Evolutionary conservation across 2,329 filamentous ascomycete species (phyloP).

Genomic region (Paraphaeosphaeria sporulosa): DNA sequence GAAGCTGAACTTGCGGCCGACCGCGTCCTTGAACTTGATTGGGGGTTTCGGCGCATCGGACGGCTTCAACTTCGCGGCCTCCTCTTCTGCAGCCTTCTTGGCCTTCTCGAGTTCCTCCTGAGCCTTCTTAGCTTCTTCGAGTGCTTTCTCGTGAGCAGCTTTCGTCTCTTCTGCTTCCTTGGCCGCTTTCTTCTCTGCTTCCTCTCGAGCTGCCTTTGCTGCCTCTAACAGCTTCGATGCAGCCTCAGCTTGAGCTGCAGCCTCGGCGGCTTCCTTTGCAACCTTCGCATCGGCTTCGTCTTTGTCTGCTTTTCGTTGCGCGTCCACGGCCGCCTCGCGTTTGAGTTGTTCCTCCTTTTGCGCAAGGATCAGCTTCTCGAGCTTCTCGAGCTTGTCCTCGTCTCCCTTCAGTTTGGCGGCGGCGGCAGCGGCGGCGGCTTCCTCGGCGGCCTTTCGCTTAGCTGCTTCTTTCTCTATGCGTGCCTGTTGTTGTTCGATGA

Average conservation of each 20-base stretch:
- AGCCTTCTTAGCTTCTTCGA: slow-evolving; percentile 54
- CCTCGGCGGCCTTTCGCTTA: slow-evolving; percentile 42
- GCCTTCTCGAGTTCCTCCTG: slow-evolving; percentile 57
- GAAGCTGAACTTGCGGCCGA: slow-evolving; percentile 27
- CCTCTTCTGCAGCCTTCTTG: slow-evolving; percentile 56
- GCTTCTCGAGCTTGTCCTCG: slow-evolving; percentile 31
- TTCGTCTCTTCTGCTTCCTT: slow-evolving; percentile 47
- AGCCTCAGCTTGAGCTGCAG: slow-evolving; percentile 46
- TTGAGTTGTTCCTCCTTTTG: slow-evolving; percentile 36
- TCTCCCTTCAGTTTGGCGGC: slow-evolving; percentile 44
- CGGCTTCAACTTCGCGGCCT: slow-evolving; percentile 47
- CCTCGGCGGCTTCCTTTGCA: slow-evolving; percentile 60
- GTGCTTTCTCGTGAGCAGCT: slow-evolving; percentile 58
- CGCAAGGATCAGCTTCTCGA: slow-evolving; percentile 49
- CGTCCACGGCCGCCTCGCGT: slow-evolving; percentile 38
- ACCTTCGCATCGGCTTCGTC: slow-evolving; percentile 58
- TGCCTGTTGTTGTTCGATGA: slow-evolving; percentile 47
- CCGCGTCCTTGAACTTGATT: slow-evolving; percentile 28
- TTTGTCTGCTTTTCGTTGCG: slow-evolving; percentile 50
- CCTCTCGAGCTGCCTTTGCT: slow-evolving; percentile 36
- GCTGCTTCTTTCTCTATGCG: slow-evolving; percentile 46
- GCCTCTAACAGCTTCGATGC: slow-evolving; percentile 33
- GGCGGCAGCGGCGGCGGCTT: slow-evolving; percentile 27
- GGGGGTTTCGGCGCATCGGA: slow-evolving; percentile 55
- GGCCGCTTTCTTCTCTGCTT: slow-evolving; percentile 36